Base-by-base conservation (phyloP, 2,329 filamentous ascomycete genomes). In the Penicillium sp. region DNA sequence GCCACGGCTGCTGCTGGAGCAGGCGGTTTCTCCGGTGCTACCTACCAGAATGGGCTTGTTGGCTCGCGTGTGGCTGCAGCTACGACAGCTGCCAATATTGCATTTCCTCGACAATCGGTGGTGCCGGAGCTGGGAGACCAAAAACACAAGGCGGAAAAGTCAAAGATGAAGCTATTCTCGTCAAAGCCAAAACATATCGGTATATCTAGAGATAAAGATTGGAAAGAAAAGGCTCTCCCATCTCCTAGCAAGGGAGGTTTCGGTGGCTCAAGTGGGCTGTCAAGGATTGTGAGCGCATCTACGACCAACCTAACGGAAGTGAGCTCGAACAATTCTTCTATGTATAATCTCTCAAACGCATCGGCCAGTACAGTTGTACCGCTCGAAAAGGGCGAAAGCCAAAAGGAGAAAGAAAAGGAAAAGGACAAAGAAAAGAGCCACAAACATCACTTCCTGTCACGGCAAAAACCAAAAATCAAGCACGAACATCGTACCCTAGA, bases 161-260 rank as follows among this genome's bases (percentile, higher is more conserved):
- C 82, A 38, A 87, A 86, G 72, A 87, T 85, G 80, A 87, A 87
- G 69, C 74, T 87, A 5, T 88, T 88, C 66, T 84, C 82, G 5
- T 42, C 50, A 18, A 87, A 87, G 65, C 84, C 84, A 1, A 87
- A 87, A 71, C 82, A 81, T 60, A 85, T 87, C 61, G 81, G 79
- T 4, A 79, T 85, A 16, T 81, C 81, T n/a, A 81, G 82, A 59
- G 81, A 85, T 46, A 84, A 81, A 63, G 80, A 84, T 57, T 54
- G 67, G 56, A 59, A 79, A 60, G 74, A 80, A 21, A 79, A 79
- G 52, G 76, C 79, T 1, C 66, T 83, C 30, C 83, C 84, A 0
- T 86, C 83, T 7, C 85, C 85, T 0, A 82, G 79, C 54, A 83
- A 82, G 63, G 73, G 82, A 33, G 73, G 74, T 30, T 75, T 81